Conservation (phyloP, 2,329 filamentous ascomycete species). For the Fusarium multiceps region DNA sequence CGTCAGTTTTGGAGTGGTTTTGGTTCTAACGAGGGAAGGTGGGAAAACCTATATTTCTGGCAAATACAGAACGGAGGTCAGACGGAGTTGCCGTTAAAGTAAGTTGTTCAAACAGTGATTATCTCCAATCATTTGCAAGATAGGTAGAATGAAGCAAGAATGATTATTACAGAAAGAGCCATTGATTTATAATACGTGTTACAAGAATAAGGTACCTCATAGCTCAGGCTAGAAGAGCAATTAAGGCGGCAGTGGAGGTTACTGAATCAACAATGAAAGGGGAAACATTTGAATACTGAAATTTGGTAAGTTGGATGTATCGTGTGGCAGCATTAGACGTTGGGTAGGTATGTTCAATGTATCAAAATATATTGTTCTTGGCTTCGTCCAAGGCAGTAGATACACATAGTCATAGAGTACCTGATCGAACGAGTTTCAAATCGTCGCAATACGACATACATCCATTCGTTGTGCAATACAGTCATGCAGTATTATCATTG, state of each 20-base stretch:
- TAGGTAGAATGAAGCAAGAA: neutral
- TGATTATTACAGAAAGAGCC: neutral
- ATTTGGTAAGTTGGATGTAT: constrained; percentile 18
- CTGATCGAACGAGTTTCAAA: neutral
- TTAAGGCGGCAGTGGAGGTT: neutral
- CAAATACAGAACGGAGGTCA: constrained; percentile 27
- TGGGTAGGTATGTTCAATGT: neutral
- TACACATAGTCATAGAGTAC: neutral
- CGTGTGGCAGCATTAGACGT: constrained; percentile 3
- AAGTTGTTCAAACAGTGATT: constrained; percentile 50
- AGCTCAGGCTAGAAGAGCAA: neutral
- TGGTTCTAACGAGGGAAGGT: neutral
- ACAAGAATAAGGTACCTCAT: neutral
- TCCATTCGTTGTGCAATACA: constrained; percentile 2
- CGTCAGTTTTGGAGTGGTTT: too few species aligned
- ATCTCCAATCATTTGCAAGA: constrained; percentile 37
- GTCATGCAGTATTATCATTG: constrained; percentile 13
- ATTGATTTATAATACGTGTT: neutral
- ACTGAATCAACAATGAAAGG: neutral
- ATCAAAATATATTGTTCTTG: neutral
- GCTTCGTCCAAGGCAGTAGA: neutral
- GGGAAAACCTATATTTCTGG: neutral
- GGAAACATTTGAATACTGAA: neutral
- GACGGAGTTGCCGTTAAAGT: constrained; percentile 13
- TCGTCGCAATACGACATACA: neutral